Evolutionary conservation across 345 rosid species (phyloP).

Genomic region (Acer negundo): DNA sequence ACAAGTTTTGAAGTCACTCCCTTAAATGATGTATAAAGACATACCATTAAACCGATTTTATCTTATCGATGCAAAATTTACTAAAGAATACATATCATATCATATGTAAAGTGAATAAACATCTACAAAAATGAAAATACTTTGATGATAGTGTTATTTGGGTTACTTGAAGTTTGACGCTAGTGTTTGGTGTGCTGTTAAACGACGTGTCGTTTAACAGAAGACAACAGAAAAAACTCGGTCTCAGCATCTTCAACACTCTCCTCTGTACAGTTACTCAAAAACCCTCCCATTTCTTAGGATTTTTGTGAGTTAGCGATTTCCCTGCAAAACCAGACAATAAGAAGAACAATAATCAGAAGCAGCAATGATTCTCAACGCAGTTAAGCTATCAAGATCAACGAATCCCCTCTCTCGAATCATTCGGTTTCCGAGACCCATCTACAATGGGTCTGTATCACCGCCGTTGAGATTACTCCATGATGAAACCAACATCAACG

Average conservation of each 20-base stretch:
- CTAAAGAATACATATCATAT: too few species aligned
- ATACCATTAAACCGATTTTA: too few species aligned
- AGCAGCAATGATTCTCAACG: conserved; percentile 46
- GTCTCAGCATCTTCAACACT: background rate
- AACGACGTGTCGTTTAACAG: background rate
- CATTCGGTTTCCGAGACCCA: background rate
- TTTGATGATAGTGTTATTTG: too few species aligned
- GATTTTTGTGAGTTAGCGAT: conserved; percentile 10
- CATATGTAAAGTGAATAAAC: too few species aligned
- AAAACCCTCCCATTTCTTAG: conserved; percentile 12
- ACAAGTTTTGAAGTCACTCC: too few species aligned
- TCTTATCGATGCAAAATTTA: too few species aligned
- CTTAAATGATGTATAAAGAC: too few species aligned
- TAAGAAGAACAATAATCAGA: conserved; percentile 9
- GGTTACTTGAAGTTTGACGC: background rate
- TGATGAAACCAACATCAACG: conserved; percentile 40
- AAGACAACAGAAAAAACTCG: background rate
- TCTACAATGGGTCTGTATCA: conserved; percentile 11
- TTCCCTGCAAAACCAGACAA: background rate
- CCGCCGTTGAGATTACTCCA: conserved; percentile 46
- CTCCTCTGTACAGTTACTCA: conserved; percentile 7
- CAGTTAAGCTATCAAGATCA: conserved; percentile 37
- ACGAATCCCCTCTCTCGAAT: conserved; percentile 17
- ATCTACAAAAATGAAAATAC: too few species aligned
- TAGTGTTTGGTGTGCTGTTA: background rate